These are phyloP conservation scores for Globisporangium irregulare DNA, from an alignment of 352 stramenopile genomes.

Conservation along the genomic window DNA sequence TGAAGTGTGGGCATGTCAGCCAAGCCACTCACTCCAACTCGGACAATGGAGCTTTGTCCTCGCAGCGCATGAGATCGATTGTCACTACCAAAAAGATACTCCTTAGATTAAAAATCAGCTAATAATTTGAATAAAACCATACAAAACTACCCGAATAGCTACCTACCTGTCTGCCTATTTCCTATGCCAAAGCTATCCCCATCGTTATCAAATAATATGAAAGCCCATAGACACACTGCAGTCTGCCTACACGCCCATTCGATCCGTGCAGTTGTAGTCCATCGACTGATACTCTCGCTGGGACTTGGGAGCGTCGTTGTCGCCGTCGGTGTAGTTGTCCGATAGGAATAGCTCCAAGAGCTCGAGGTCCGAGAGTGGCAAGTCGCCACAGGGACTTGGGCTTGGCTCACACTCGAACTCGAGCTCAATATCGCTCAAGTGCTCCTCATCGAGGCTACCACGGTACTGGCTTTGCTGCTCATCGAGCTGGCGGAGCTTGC, in stretches of 20 bases:
- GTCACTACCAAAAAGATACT: neutral
- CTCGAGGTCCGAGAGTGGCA: slow-evolving; percentile 13
- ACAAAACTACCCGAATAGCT: neutral
- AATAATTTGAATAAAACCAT: neutral
- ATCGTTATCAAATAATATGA: neutral
- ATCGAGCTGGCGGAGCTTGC: slow-evolving; percentile 2
- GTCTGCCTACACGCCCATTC: neutral
- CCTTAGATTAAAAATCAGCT: neutral
- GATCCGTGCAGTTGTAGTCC: neutral
- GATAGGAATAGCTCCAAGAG: slow-evolving; percentile 16
- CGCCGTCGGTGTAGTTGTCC: slow-evolving; percentile 3
- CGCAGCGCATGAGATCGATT: neutral
- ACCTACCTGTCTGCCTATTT: neutral
- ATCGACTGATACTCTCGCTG: neutral
- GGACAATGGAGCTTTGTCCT: too few species aligned
- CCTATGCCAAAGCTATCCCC: neutral
- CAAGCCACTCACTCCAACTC: neutral
- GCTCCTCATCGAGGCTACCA: neutral
- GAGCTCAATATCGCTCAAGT: slow-evolving; percentile 13
- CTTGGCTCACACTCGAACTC: slow-evolving; percentile 18
- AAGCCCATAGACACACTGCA: neutral
- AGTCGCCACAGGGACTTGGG: slow-evolving; percentile 12
- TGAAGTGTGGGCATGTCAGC: neutral
- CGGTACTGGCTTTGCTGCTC: neutral
- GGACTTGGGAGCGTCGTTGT: neutral